Evolutionary conservation across 2,329 filamentous ascomycete species (phyloP), one percentile per base, ranked within the genome.

Genomic region (Sporothrix sp.): DNA sequence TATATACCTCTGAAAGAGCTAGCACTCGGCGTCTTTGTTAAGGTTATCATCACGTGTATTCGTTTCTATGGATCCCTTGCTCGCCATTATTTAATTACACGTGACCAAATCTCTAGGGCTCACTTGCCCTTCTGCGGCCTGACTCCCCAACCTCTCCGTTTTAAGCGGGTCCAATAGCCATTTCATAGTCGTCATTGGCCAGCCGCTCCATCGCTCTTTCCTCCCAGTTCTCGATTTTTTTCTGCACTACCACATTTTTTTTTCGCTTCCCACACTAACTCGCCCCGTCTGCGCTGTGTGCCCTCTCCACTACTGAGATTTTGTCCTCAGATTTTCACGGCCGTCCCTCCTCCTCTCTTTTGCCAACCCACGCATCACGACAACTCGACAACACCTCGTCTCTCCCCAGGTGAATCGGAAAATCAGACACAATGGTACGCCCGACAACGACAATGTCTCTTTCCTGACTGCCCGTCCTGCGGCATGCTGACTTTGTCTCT

Each of bases 391-490:
- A 38, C 42, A 37, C 32, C 35, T 33, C 35, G 38, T 37, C 33
- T 46, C 50, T 35, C 47, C 23, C 47, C 46, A 45, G 68, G 69
- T 73, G 71, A 73, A 7, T 75, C 71, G 69, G 70, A 71, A 54
- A 68, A 67, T 35, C 70, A 71, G 71, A 63, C 72, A 75, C 64
- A 75, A 76, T 75, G 73, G 72, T 75, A 69, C 64, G 70, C 58
- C 60, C n/a, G 33, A 36, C 23, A 7, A 33, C 21, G 10, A 10
- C 25, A n/a, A 21, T 45, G 3, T 23, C 28, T 14, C 13, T 23
- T 6, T 11, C 11, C 3, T 44, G 30, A 6, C n/a, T 8, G 11
- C 27, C 10, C 25, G 18, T 25, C 27, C 11, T 18, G 13, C 43
- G 43, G 18, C 43, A 35, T 45, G 35, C 43, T 45, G 32, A 45